Evolutionary conservation across 768 basidiomycete species (phyloP).

Genomic region (Suillus subluteus): DNA sequence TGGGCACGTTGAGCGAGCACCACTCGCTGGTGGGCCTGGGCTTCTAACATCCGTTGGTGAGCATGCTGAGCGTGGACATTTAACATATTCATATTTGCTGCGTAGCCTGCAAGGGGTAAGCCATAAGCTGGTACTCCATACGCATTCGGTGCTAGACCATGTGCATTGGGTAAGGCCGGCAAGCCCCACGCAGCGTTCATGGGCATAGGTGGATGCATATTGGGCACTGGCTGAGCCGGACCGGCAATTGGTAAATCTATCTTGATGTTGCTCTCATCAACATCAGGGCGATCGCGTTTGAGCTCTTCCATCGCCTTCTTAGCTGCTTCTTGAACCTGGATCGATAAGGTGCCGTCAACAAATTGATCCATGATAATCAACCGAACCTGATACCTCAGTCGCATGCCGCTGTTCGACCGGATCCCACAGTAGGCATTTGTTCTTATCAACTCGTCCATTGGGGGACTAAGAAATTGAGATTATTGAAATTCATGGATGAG

Average conservation of each 20-base stretch:
- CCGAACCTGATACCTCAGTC: slow-evolving; percentile 52
- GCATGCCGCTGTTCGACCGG: slow-evolving; percentile 63
- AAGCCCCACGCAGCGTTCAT: neutral
- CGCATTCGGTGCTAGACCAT: neutral
- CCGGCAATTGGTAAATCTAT: slow-evolving; percentile 62
- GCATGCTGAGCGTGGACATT: neutral
- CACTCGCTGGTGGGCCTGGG: neutral
- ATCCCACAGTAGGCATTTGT: slow-evolving; percentile 74
- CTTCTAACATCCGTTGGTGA: neutral
- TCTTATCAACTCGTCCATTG: slow-evolving; percentile 30
- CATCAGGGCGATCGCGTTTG: slow-evolving; percentile 62
- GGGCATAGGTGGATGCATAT: neutral
- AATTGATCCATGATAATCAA: neutral
- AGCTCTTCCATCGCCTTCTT: slow-evolving; percentile 68
- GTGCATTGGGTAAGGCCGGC: neutral
- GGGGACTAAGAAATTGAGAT: slow-evolving; percentile 24
- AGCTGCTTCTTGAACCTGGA: slow-evolving; percentile 69
- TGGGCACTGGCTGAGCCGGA: slow-evolving; percentile 20
- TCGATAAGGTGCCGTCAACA: neutral
- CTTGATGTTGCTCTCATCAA: slow-evolving; percentile 59
- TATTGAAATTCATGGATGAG: neutral
- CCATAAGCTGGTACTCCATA: neutral
- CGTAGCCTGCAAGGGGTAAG: neutral
- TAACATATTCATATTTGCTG: neutral
- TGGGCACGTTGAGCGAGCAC: neutral